Evolutionary conservation across 202 grass and related monocot species (phyloP).

Genomic region (Bolboschoenoplectus hybrid): DNA sequence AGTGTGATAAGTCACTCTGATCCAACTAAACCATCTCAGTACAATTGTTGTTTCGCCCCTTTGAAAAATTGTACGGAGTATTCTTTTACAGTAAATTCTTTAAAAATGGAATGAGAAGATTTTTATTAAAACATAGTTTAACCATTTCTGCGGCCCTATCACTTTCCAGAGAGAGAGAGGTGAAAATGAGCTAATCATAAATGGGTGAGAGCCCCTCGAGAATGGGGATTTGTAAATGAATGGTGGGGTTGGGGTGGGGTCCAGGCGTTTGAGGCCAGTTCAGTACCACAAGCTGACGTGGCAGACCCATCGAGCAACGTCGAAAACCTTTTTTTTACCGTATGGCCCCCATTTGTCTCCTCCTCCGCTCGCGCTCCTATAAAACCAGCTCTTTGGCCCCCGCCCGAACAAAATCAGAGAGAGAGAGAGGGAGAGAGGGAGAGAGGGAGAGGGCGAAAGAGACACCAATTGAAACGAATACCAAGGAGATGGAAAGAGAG

Average conservation of each 20-base stretch:
- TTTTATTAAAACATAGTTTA: not conserved
- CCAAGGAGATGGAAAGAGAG: conserved; percentile 21
- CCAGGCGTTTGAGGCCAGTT: not conserved
- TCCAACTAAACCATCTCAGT: not conserved
- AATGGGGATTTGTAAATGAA: not conserved
- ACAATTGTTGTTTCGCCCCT: not conserved
- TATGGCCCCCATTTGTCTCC: conserved; percentile 1
- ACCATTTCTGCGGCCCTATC: not conserved
- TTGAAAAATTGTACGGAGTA: not conserved
- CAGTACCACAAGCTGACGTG: conserved; percentile 33
- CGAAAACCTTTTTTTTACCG: conserved; percentile 20
- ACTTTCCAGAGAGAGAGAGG: not conserved
- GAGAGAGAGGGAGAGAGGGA: conserved; percentile 22
- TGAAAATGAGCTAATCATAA: not conserved
- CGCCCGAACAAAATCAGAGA: conserved; percentile 27
- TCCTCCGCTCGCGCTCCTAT: conserved; percentile 19
- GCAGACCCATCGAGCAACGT: not conserved
- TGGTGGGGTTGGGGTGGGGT: too few relatives aligned
- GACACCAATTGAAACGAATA: not conserved
- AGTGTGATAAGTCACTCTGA: not conserved
- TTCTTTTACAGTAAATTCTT: not conserved
- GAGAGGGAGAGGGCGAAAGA: conserved; percentile 26
- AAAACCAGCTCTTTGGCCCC: conserved; percentile 39
- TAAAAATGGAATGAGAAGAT: not conserved
- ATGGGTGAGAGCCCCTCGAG: not conserved